These are phyloP conservation scores for Talaromyces piceae DNA, from an alignment of 2,329 filamentous ascomycete genomes.

Conservation along the genomic window DNA sequence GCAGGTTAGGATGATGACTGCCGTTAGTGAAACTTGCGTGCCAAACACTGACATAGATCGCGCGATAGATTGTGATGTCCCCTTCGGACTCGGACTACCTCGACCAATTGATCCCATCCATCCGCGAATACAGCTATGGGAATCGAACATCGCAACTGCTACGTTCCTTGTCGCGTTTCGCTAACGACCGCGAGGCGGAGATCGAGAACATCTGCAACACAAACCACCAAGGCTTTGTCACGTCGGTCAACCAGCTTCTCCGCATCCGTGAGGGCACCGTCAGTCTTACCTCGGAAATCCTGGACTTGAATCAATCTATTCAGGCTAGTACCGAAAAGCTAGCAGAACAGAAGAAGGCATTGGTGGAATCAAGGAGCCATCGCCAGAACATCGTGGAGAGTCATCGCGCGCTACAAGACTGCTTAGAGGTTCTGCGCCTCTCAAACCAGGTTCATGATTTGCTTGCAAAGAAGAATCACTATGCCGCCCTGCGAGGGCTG, in stretches of 20 bases:
- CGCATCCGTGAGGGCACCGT: conserved; percentile 86
- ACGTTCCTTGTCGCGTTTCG: conserved; percentile 72
- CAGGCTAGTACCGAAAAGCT: conserved; percentile 91
- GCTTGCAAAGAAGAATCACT: conserved; percentile 87
- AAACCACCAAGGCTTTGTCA: conserved; percentile 94
- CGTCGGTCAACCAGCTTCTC: conserved; percentile 89
- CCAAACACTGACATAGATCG: conserved; percentile 10
- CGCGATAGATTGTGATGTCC: conserved; percentile 74
- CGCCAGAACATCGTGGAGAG: conserved; percentile 95
- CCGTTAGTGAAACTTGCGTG: conserved; percentile 1
- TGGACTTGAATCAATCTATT: conserved; percentile 88
- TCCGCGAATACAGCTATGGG: conserved; percentile 78
- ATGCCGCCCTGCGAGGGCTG: conserved; percentile 83
- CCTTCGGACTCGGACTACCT: conserved; percentile 90
- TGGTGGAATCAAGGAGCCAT: conserved; percentile 86
- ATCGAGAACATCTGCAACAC: conserved; percentile 92
- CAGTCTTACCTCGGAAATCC: conserved; percentile 77
- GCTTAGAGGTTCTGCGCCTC: conserved; percentile 80
- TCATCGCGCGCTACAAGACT: conserved; percentile 79
- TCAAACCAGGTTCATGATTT: conserved; percentile 94
- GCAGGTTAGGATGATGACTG: conserved; percentile 23
- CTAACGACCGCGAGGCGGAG: conserved; percentile 76
- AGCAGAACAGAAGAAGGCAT: conserved; percentile 84
- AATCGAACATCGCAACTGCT: conserved; percentile 66
- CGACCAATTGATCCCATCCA: conserved; percentile 86